Evolutionary conservation across 2,329 filamentous ascomycete genomes (phyloP).

Genomic region (Diplocarpon mali): DNA sequence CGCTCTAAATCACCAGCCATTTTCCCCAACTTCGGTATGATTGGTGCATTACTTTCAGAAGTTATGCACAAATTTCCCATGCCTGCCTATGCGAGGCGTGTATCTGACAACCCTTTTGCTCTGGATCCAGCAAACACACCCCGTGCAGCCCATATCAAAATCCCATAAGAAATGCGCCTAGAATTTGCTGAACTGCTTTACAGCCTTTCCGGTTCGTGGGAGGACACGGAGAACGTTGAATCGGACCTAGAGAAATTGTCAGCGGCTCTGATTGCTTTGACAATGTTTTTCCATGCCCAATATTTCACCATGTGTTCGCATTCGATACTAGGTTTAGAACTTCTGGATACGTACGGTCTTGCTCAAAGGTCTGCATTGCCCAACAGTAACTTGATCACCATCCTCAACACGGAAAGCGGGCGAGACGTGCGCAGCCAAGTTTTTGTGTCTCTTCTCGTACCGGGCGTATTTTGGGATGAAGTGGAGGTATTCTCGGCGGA

Average conservation of each 20-base stretch:
- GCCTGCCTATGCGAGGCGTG: conserved; percentile 19
- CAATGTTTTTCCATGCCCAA: background rate
- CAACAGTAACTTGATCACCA: conserved; percentile 98
- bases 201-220: conserved; percentile 90
- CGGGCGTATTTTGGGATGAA: conserved; percentile 99
- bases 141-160: conserved; percentile 23
- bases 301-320: too few relatives aligned
- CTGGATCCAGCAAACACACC: conserved; percentile 26
- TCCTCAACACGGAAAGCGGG: conserved; percentile 99
- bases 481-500: conserved; percentile 99
- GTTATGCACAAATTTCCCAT: conserved; percentile 25
- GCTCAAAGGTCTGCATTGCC: conserved; percentile 97
- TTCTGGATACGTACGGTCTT: conserved; percentile 74
- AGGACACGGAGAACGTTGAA: conserved; percentile 99
- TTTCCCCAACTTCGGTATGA: conserved; percentile 3
- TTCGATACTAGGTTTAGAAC: too few relatives aligned
- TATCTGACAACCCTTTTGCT: conserved; percentile 24
- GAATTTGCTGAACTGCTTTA: conserved; percentile 99
- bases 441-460: conserved; percentile 99
- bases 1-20: too few relatives aligned
- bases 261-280: conserved; percentile 2
- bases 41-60: conserved; percentile 25
- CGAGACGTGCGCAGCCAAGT: conserved; percentile 96
- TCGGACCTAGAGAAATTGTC: conserved; percentile 54
- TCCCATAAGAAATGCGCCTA: conserved; percentile 41